Percentiles rank a stretch among this genome's conserved stretches.
Evolutionary conservation across 108 stramenopile genomes (phyloP).

Genomic region (Stephanodiscus minutulus): DNA sequence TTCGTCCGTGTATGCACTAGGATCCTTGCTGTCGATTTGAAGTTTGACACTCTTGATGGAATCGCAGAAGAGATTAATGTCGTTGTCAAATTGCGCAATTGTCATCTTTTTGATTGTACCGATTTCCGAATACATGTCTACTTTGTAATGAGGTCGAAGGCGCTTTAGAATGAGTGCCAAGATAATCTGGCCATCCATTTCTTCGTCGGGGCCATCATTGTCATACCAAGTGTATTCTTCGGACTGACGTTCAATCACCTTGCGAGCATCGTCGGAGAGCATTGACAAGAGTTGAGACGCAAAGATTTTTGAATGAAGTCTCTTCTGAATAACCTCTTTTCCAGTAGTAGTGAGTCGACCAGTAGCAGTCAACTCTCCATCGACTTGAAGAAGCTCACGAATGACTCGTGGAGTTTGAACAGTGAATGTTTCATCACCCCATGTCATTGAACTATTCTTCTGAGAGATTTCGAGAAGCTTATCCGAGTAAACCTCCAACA

Average conservation of each 20-base stretch:
- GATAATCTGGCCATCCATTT: not conserved
- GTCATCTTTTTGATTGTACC: not conserved
- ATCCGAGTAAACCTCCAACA: not conserved
- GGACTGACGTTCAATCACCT: not conserved
- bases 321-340: not conserved
- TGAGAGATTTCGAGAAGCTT: not conserved
- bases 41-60: no score
- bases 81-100: not conserved
- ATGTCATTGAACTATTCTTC: no score
- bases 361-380: not conserved
- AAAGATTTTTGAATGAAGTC: not conserved
- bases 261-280: no score
- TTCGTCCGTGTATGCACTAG: slow-evolving; percentile 1
- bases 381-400: not conserved
- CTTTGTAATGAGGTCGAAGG: not conserved
- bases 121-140: slow-evolving; percentile 2
- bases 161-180: not conserved
- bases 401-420: not conserved
- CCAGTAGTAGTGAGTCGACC: not conserved
- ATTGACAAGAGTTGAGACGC: not conserved
- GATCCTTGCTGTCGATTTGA: no score
- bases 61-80: not conserved
- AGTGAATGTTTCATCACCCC: not conserved
- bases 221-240: not conserved
- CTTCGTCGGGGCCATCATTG: not conserved